phyloP scores from a whole-genome alignment of 2,329 filamentous ascomycete species.

The Botrytis hyacinthi region DNA sequence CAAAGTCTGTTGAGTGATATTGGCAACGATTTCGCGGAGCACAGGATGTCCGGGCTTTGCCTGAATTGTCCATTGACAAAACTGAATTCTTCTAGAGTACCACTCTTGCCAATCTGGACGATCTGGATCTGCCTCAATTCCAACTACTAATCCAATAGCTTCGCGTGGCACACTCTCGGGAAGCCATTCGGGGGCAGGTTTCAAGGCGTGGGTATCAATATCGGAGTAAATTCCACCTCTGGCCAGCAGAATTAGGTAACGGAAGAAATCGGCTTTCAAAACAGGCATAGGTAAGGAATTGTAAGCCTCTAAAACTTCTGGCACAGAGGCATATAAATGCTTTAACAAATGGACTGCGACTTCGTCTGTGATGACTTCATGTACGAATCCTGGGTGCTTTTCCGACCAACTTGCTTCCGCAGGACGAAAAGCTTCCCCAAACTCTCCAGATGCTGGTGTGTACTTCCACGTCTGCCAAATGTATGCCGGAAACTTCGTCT shows the following conservation, averaged over 20 bases:
- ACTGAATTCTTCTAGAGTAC: constrained; percentile 95
- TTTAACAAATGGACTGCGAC: constrained; percentile 78
- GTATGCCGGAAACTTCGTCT: constrained; percentile 89
- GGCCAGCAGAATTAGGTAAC: constrained; percentile 70
- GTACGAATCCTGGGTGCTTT: constrained; percentile 84
- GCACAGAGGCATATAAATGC: constrained; percentile 80
- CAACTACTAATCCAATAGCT: constrained; percentile 81
- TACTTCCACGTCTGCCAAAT: constrained; percentile 99
- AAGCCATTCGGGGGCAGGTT: constrained; percentile 84
- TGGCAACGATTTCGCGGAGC: constrained; percentile 80
- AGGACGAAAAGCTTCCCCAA: constrained; percentile 70
- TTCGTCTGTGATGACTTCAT: constrained; percentile 94
- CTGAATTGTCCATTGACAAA: constrained; percentile 99
- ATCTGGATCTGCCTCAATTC: constrained; percentile 95
- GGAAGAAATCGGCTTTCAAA: constrained; percentile 72
- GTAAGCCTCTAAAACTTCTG: constrained; percentile 77
- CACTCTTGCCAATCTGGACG: constrained; percentile 88
- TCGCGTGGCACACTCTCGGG: constrained; percentile 73
- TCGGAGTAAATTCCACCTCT: constrained; percentile 83
- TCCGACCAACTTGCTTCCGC: constrained; percentile 88
- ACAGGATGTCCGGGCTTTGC: constrained; percentile 91
- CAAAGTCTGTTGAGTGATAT: constrained; percentile 80
- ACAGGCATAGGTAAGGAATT: constrained; percentile 69
- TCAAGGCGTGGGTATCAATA: constrained; percentile 86
- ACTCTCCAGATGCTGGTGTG: constrained; percentile 72